Evolutionary conservation across 2,329 filamentous ascomycete genomes (phyloP), one percentile per base, ranked within the genome.

Genomic region (Zymoseptoria ardabiliae): DNA sequence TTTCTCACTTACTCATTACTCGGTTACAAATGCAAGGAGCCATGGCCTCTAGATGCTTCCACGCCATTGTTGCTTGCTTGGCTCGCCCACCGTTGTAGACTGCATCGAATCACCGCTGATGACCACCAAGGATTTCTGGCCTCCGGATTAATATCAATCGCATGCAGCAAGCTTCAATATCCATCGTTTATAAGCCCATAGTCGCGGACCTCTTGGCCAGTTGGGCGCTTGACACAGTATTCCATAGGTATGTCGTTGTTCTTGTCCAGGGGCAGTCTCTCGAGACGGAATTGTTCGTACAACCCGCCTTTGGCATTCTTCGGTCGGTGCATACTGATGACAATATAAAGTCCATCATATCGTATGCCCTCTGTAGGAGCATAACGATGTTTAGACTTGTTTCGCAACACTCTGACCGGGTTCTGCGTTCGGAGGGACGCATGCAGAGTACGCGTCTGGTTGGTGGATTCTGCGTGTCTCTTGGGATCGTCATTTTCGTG

Each of bases 241-340:
- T 62, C 35, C 10, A 67, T 50, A 11, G 60, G 5, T 30, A 54
- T 19, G 53, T 69, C 66, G 3, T 53, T 63, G 3, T 54, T 57
- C 54, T 20, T 56, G 49, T 13, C 58, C 8, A 63, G 11, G 13
- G 35, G 35, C 17, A 45, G 17, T 4, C 66, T 54, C 54, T 57
- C 64, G 7, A 70, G 60, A 50, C 61, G 61, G 54, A 70, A 70
- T 20, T 68, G 67, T 62, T 70, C 65, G 52, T 70, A 70, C 35
- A 65, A 10, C 0, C 68, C 69, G 10, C 68, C 67, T 10, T 66
- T 65, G 9, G 9, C 55, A 35, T 70, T 70, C 13, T 11, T 64
- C 2, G 61, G 60, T 13, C 35, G 45, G 4, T 55, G 55, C 20
- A 60, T 23, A 4, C 5, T 57, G 1, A 56, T 58, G 0, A 70